phyloP scores from a whole-genome alignment of 1,139 yeast species.

The Hansenula sp. region DNA sequence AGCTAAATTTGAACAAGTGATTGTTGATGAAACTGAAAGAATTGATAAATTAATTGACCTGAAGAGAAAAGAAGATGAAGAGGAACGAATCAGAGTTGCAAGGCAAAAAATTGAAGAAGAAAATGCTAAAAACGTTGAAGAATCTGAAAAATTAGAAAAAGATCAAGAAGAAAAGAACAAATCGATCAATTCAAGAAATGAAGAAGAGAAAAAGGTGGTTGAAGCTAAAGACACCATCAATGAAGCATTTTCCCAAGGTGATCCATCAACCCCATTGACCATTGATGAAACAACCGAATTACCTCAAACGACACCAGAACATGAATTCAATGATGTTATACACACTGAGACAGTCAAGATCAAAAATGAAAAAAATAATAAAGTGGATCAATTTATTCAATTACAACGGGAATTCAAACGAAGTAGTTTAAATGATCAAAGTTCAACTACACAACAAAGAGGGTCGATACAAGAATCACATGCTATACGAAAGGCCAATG shows the following conservation, averaged over 20 bases:
- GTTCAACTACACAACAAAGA: neutral
- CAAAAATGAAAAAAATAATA: neutral
- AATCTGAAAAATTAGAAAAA: neutral
- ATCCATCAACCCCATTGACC: neutral
- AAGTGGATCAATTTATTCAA: neutral
- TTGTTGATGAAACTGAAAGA: neutral
- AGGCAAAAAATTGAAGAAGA: neutral
- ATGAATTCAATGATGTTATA: neutral
- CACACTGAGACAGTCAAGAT: neutral
- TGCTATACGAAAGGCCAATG: neutral
- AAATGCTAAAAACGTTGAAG: neutral
- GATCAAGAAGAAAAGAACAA: neutral
- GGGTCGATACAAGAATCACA: no score
- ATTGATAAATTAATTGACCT: neutral
- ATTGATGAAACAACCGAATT: conserved; percentile 1
- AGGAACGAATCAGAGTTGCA: no score
- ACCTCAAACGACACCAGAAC: neutral
- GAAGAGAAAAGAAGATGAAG: no score
- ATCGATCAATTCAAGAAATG: neutral
- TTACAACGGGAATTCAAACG: neutral
- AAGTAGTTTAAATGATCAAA: conserved; percentile 1
- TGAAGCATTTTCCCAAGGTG: neutral
- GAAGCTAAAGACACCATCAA: neutral
- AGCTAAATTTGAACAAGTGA: neutral
- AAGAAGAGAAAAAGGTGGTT: neutral